phyloP scores from a whole-genome alignment of 2,329 filamentous ascomycete species.

The Hortaea sp. region DNA sequence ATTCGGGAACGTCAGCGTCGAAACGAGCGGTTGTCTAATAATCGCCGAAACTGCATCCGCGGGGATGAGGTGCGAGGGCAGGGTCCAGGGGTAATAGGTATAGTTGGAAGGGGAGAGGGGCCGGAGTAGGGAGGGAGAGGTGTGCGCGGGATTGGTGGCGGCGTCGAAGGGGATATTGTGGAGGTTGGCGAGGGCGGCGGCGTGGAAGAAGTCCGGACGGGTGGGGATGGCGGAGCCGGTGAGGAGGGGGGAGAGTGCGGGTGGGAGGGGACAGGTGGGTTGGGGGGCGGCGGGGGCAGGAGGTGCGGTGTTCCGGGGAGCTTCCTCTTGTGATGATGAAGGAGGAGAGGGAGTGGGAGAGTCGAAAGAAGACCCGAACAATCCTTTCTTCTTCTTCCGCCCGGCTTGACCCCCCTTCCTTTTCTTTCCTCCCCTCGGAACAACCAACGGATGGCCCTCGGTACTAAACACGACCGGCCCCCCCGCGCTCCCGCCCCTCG shows the following conservation, averaged over 20 bases:
- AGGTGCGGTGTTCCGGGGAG: background rate
- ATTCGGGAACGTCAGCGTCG: constrained; percentile 58
- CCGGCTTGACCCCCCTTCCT: background rate
- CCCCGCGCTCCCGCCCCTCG: constrained; percentile 36
- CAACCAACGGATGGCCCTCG: constrained; percentile 84
- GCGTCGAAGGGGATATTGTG: constrained; percentile 35
- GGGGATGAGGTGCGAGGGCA: constrained; percentile 67
- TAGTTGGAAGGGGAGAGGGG: constrained; percentile 58
- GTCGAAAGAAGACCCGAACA: too few relatives aligned
- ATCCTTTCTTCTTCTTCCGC: background rate
- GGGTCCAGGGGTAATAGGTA: constrained; percentile 86
- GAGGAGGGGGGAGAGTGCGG: constrained; percentile 46
- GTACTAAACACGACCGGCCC: constrained; percentile 88
- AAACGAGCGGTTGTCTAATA: constrained; percentile 60
- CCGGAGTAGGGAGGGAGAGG: constrained; percentile 39
- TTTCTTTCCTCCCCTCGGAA: constrained; percentile 30
- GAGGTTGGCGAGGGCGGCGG: constrained; percentile 72
- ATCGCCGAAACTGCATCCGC: constrained; percentile 65
- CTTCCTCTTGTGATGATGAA: too few relatives aligned
- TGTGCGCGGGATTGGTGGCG: constrained; percentile 42
- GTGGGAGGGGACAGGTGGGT: constrained; percentile 57
- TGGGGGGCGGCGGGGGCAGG: constrained; percentile 27
- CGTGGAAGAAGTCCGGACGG: constrained; percentile 75
- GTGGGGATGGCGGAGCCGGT: constrained; percentile 71
- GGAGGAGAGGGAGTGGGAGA: too few relatives aligned